These are phyloP conservation scores for Naumovozyma baii DNA, from an alignment of 805 yeast genomes.

Conservation along the genomic window DNA sequence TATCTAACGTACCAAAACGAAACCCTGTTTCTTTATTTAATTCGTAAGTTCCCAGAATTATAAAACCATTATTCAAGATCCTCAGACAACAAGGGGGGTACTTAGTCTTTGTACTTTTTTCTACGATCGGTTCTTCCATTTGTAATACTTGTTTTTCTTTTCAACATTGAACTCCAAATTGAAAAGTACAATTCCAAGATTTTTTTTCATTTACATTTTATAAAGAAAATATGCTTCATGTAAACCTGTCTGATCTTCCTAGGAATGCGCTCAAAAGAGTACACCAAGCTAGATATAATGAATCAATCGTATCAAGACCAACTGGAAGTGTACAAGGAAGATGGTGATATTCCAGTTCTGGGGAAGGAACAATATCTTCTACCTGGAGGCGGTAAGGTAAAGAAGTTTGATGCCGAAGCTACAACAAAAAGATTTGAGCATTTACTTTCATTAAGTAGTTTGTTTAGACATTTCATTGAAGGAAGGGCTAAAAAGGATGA, in stretches of 20 bases:
- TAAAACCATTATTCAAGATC: constrained; percentile 37
- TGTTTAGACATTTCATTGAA: constrained; percentile 61
- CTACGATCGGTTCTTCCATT: constrained; percentile 14
- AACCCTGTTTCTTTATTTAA: constrained; percentile 48
- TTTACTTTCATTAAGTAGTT: constrained; percentile 51
- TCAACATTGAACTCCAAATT: no score
- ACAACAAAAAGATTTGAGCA: constrained; percentile 62
- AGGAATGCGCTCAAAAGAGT: no score
- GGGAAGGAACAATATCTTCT: constrained; percentile 22
- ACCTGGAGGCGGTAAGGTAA: constrained; percentile 15
- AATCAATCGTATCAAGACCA: constrained; percentile 3
- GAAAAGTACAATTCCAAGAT: no score
- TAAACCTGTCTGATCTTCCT: no score
- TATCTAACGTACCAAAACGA: constrained; percentile 56
- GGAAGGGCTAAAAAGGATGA: constrained; percentile 56
- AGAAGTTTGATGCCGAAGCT: constrained; percentile 42
- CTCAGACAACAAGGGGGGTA: constrained; percentile 81
- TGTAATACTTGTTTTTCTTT: neutral
- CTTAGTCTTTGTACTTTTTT: constrained; percentile 32
- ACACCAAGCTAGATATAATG: no score
- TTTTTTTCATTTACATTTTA: no score
- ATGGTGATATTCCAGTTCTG: constrained; percentile 9
- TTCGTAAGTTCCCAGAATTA: constrained; percentile 74
- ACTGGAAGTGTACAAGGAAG: constrained; percentile 6
- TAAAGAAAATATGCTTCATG: neutral